phyloP scores from a whole-genome alignment of 2,329 filamentous ascomycete genomes.

The Calonectria pseudoturangicola region DNA sequence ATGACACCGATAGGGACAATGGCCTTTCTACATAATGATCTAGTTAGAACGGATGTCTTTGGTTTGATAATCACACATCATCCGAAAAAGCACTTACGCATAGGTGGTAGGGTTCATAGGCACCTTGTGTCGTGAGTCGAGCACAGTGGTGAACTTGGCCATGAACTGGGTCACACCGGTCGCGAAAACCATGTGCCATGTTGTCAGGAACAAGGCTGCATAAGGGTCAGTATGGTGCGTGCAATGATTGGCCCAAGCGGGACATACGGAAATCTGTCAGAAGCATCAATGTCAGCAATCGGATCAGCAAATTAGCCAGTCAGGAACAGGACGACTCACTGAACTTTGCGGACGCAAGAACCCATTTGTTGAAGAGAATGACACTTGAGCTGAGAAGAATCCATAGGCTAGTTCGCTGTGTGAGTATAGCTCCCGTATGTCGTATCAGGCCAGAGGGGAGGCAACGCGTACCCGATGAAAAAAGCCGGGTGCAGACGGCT shows the following conservation, averaged over 20 bases:
- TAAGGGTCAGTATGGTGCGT: neutral
- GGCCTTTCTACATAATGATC: conserved; percentile 8
- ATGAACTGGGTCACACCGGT: conserved; percentile 33
- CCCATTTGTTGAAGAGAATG: conserved; percentile 42
- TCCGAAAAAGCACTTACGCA: conserved; percentile 1
- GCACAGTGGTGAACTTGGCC: conserved; percentile 36
- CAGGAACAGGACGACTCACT: conserved; percentile 5
- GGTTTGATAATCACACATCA: neutral
- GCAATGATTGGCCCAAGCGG: neutral
- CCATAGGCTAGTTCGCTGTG: conserved; percentile 22
- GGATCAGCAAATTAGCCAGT: neutral
- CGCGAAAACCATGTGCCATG: conserved; percentile 41
- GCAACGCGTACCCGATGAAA: conserved; percentile 37
- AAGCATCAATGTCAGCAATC: neutral
- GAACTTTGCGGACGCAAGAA: conserved; percentile 37
- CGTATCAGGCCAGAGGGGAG: neutral
- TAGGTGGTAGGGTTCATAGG: conserved; percentile 37
- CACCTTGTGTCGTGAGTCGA: conserved; percentile 41
- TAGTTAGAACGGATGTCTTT: conserved; percentile 3
- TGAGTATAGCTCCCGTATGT: conserved; percentile 7
- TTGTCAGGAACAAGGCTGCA: conserved; percentile 37
- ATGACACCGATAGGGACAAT: conserved; percentile 38
- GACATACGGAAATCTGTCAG: conserved; percentile 36
- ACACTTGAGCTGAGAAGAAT: conserved; percentile 37
- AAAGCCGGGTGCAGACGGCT: conserved; percentile 31